phyloP scores from a whole-genome alignment of 495 filamentous ascomycete genomes.

The Lichenothelia convexa region DNA sequence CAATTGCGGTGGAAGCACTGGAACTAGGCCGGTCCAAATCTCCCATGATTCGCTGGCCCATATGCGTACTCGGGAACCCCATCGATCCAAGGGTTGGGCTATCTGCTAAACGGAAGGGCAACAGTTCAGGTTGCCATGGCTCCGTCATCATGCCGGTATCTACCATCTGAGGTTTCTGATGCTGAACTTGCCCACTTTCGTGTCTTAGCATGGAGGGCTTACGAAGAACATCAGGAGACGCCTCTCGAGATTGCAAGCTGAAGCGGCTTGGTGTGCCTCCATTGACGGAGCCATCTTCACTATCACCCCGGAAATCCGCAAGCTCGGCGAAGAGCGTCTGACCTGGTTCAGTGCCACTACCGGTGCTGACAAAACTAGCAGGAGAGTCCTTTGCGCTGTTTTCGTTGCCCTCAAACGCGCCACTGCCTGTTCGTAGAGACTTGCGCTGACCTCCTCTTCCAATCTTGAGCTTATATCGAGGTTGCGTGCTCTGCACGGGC shows the following conservation, averaged over 20 bases:
- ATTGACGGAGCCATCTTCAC: conserved; percentile 30
- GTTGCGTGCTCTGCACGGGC: conserved; percentile 40
- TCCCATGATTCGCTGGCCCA: no score
- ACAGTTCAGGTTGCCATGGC: conserved; percentile 31
- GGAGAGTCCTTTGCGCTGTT: conserved; percentile 37
- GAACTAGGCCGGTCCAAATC: no score
- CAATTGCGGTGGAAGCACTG: no score
- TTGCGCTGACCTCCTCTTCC: conserved; percentile 32
- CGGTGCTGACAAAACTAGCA: conserved; percentile 35
- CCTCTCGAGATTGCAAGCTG: not conserved
- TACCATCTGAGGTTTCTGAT: conserved; percentile 19
- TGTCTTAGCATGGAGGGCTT: not conserved
- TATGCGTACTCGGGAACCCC: no score
- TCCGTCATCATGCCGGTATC: conserved; percentile 86
- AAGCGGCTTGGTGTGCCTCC: conserved; percentile 24
- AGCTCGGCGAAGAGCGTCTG: conserved; percentile 87
- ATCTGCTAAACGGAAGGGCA: no score
- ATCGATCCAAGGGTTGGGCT: no score
- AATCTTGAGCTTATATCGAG: conserved; percentile 50
- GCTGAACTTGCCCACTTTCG: not conserved
- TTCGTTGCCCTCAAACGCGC: conserved; percentile 26
- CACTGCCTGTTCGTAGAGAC: conserved; percentile 2
- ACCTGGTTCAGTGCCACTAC: conserved; percentile 33
- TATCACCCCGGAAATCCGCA: conserved; percentile 51
- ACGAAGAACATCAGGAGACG: conserved; percentile 11